A percentile compares a stretch with the other conserved stretches of the same genome.
Evolutionary conservation across 139 green algal species (phyloP).

Genomic region (Nannochloris sp.): DNA sequence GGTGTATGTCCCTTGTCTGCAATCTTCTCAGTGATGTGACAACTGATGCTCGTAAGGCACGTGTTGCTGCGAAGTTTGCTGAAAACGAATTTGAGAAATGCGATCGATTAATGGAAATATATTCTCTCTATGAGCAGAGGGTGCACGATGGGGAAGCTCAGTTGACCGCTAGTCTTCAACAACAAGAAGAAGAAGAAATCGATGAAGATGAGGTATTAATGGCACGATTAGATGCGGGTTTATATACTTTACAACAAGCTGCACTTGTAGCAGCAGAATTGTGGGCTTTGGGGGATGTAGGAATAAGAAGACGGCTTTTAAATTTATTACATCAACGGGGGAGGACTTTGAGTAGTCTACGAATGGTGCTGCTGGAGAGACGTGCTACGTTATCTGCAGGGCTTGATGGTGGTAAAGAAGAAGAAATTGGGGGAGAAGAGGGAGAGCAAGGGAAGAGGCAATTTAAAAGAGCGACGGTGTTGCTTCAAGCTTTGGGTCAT

Average conservation of each 20-base stretch:
- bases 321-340: slow-evolving; percentile 67
- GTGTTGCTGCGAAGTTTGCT: slow-evolving; percentile 91
- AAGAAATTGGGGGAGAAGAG: neutral
- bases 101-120: slow-evolving; percentile 91
- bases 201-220: slow-evolving; percentile 46
- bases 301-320: slow-evolving; percentile 61
- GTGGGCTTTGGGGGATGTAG: slow-evolving; percentile 61
- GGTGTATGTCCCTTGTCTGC: slow-evolving; percentile 72
- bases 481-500: slow-evolving; percentile 29
- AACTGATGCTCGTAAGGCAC: slow-evolving; percentile 46
- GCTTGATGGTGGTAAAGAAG: slow-evolving; percentile 1
- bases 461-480: neutral
- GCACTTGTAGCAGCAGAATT: slow-evolving; percentile 58
- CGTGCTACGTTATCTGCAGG: slow-evolving; percentile 5
- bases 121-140: slow-evolving; percentile 51
- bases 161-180: neutral
- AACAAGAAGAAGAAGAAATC: slow-evolving; percentile 34
- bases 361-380: slow-evolving; percentile 23
- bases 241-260: slow-evolving; percentile 76
- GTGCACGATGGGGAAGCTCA: slow-evolving; percentile 35
- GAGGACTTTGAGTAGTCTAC: slow-evolving; percentile 48
- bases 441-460: slow-evolving; percentile 9
- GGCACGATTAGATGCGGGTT: slow-evolving; percentile 60
- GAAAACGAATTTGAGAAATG: slow-evolving; percentile 95
- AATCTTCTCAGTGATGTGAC: slow-evolving; percentile 49